A percentile compares a stretch with the other conserved stretches of the same genome.
Conservation (phyloP, 106 monocot genomes). For the Chionographis japonica region DNA sequence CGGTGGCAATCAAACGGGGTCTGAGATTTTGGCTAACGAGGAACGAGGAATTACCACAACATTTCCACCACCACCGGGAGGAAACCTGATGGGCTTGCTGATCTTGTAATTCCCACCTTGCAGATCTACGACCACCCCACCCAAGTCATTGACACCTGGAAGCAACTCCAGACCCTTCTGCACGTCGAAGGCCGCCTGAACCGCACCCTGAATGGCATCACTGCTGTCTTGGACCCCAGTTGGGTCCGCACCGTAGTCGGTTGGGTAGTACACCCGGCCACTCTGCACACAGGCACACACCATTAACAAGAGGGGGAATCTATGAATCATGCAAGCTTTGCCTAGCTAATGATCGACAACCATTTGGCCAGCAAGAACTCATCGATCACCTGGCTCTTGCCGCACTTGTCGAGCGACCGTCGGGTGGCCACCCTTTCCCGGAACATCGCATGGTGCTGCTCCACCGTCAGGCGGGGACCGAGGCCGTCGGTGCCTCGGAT, state of each 20-base stretch:
- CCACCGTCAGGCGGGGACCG: neutral
- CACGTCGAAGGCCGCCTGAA: constrained; percentile 29
- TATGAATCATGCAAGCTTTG: too few relatives aligned
- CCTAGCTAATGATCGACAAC: too few relatives aligned
- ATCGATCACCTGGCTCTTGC: too few relatives aligned
- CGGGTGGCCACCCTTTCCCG: neutral
- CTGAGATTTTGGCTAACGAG: neutral
- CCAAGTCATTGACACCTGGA: constrained; percentile 45
- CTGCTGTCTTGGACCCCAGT: constrained; percentile 44
- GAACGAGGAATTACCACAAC: constrained; percentile 24
- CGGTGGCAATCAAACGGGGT: too few relatives aligned
- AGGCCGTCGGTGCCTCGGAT: neutral
- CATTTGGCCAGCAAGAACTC: too few relatives aligned
- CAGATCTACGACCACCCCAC: constrained; percentile 53
- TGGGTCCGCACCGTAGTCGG: constrained; percentile 61
- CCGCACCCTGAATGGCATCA: constrained; percentile 29
- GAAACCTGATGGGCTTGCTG: constrained; percentile 44
- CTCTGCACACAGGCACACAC: neutral
- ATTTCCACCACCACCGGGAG: constrained; percentile 40
- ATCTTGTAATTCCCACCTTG: constrained; percentile 64
- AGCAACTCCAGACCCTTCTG: constrained; percentile 23
- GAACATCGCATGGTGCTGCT: neutral
- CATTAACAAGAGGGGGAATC: too few relatives aligned
- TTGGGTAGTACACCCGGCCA: constrained; percentile 21
- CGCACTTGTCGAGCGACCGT: neutral